Evolutionary conservation across 768 basidiomycete genomes (phyloP), one percentile per base, ranked within the genome.

Genomic region (Scleroderma citrinum): DNA sequence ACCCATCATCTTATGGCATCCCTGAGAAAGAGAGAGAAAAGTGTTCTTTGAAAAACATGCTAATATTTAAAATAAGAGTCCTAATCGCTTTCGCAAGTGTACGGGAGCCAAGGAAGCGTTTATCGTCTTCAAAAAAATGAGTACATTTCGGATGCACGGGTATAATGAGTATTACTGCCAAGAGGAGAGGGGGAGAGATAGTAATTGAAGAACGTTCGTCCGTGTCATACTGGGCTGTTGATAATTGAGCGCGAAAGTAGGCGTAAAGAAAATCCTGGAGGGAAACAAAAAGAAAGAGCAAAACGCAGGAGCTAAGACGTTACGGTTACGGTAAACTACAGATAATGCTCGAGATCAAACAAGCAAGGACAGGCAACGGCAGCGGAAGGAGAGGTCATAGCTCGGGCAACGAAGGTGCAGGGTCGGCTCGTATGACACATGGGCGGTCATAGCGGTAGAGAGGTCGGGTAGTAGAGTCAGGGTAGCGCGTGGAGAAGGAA

Each of bases 111-210:
- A 40, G 24, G 39, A 31, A 49, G 32, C 41, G 49, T 52, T 56
- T 49, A n/a, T 47, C 55, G 59, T 63, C 57, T 65, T 63, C 62
- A 63, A 67, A 63, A 67, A 69, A 66, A 65, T 67, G 67, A 61
- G 67, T 67, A 67, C 67, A 67, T 69, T 57, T 56, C 43, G 65
- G 65, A 67, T 68, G 65, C 60, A 65, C 60, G 77, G 78, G 78
- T 81, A 78, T 78, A 70, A 70, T 76, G 70, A 77, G 71, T 76
- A 76, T 68, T 29, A 65, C 71, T 74, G 75, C 72, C 74, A 76
- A 75, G 67, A 69, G 30, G 32, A 32, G 21, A 30, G 21, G 11
- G 21, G 30, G 16, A 44, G 43, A 17, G 16, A 19, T 44, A 32
- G 30, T 19, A 20, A 44, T 29, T 21, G 30, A 19, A 32, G 16